These are phyloP conservation scores for Exophiala bonariae DNA, from an alignment of 2,329 filamentous ascomycete genomes.

Conservation along the genomic window DNA sequence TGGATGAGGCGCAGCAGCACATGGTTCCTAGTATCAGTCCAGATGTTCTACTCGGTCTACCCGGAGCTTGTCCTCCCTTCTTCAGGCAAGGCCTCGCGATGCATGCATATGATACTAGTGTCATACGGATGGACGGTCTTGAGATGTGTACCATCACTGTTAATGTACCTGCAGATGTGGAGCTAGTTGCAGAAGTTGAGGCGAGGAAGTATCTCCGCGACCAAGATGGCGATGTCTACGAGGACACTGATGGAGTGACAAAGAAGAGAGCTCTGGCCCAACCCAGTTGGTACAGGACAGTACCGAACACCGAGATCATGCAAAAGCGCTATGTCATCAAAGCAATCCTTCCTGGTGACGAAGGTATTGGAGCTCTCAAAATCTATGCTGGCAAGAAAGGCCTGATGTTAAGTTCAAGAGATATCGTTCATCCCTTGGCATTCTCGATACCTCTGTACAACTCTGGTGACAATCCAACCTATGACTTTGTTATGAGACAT, in stretches of 20 bases:
- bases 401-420: constrained; percentile 95
- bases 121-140: constrained; percentile 81
- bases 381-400: constrained; percentile 93
- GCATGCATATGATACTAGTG: constrained; percentile 85
- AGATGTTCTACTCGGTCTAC: constrained; percentile 81
- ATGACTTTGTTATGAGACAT: constrained; percentile 89
- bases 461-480: constrained; percentile 86
- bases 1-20: constrained; percentile 85
- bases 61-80: constrained; percentile 80
- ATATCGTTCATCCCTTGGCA: constrained; percentile 89
- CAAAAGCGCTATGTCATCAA: constrained; percentile 93
- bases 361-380: constrained; percentile 83
- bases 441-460: constrained; percentile 89
- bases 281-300: constrained; percentile 81
- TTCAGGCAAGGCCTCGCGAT: constrained; percentile 81
- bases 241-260: constrained; percentile 76
- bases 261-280: constrained; percentile 86
- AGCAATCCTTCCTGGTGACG: constrained; percentile 85
- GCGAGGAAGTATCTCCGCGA: constrained; percentile 78
- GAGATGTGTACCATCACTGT: constrained; percentile 92
- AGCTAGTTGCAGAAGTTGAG: constrained; percentile 90
- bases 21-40: constrained; percentile 85
- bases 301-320: constrained; percentile 21
- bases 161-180: constrained; percentile 83
- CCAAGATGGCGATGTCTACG: constrained; percentile 86